phyloP scores from a whole-genome alignment of 177 flowering plant species.

The Telopea speciosissima region DNA sequence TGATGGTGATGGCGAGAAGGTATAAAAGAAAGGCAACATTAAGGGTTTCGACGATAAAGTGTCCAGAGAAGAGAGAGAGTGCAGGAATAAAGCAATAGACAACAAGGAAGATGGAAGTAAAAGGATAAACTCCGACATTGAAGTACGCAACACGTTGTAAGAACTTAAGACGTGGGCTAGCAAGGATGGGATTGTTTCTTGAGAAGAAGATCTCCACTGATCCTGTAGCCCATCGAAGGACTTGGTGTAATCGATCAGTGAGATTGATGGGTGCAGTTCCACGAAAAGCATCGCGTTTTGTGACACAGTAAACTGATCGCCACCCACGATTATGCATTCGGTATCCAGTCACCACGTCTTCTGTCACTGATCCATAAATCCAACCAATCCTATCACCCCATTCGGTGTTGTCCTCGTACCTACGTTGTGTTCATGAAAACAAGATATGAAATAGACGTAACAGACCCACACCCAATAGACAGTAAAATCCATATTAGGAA shows the following conservation, averaged over 20 bases:
- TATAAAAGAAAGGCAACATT: neutral
- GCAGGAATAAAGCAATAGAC: neutral
- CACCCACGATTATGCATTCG: neutral
- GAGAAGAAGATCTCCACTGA: neutral
- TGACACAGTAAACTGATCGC: neutral
- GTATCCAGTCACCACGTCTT: neutral
- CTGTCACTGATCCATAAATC: neutral
- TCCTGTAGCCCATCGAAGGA: neutral
- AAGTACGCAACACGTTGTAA: neutral
- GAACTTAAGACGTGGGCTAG: neutral
- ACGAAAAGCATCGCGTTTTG: neutral
- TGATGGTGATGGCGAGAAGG: neutral
- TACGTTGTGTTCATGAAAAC: too few species aligned
- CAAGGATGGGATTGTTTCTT: neutral
- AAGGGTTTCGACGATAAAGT: neutral
- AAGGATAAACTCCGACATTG: neutral
- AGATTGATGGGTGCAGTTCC: neutral
- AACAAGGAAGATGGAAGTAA: neutral
- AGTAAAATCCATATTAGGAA: too few species aligned
- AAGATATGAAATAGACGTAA: too few species aligned
- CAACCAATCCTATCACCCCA: neutral
- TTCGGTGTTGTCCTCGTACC: neutral
- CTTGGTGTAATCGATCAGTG: neutral
- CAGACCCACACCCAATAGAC: too few species aligned
- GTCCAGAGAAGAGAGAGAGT: neutral